These are phyloP conservation scores for Trichoderma koningiopsis DNA, from an alignment of 2,329 filamentous ascomycete species.

Conservation along the genomic window DNA sequence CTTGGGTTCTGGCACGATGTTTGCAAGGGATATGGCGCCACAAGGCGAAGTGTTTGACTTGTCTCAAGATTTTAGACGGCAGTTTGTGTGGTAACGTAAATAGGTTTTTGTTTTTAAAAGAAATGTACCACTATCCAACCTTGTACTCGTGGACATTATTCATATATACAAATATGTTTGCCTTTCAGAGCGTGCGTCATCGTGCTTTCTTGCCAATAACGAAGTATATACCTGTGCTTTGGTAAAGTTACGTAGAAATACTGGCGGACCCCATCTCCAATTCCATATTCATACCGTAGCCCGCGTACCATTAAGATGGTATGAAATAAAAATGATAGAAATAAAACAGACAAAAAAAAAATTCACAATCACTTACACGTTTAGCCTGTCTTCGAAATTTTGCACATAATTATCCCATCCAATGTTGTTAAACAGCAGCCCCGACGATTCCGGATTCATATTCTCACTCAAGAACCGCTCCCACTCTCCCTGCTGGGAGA, in stretches of 20 bases:
- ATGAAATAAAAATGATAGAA: not conserved
- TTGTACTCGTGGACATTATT: not conserved
- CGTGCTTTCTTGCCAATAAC: not conserved
- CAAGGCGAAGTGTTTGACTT: conserved; percentile 11
- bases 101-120: not conserved
- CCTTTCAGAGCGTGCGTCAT: not conserved
- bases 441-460: conserved; percentile 18
- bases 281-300: not conserved
- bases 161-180: not conserved
- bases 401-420: conserved; percentile 20
- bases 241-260: not conserved
- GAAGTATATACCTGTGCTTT: not conserved
- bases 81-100: conserved; percentile 18
- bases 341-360: not conserved
- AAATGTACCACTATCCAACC: not conserved
- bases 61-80: conserved; percentile 21
- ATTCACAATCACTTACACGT: conserved; percentile 8
- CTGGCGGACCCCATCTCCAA: not conserved
- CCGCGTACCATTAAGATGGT: not conserved
- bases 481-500: conserved; percentile 19
- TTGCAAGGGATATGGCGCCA: not conserved
- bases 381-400: conserved; percentile 12
- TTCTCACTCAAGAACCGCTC: conserved; percentile 16
- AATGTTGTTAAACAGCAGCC: conserved; percentile 12
- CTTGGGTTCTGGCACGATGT: not conserved